A percentile compares a stretch with the other conserved stretches of the same genome.
These are phyloP conservation scores for Leccinellum luteum DNA, from an alignment of 768 basidiomycete species.

Conservation along the genomic window DNA sequence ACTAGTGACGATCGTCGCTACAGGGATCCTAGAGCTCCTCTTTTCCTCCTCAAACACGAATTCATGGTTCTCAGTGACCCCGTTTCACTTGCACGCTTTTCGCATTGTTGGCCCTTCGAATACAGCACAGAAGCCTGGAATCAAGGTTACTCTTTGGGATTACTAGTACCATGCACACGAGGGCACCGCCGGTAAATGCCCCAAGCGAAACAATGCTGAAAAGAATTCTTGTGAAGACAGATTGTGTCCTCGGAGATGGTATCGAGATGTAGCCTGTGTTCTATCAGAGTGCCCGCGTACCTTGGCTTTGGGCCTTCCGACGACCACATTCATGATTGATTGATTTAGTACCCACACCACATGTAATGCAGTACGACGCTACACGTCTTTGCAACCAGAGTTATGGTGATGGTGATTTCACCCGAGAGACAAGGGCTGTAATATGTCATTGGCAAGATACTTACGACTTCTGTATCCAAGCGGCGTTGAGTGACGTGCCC, in stretches of 20 bases:
- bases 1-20: constrained; percentile 26
- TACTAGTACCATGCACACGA: too few species aligned
- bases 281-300: constrained; percentile 29
- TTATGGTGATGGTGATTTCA: neutral
- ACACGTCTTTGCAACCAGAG: constrained; percentile 5
- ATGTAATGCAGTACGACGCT: constrained; percentile 36
- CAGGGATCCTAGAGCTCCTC: constrained; percentile 13
- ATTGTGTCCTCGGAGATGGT: neutral
- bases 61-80: constrained; percentile 15
- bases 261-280: constrained; percentile 14
- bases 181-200: too few species aligned
- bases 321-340: constrained; percentile 38
- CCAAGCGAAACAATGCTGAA: too few species aligned
- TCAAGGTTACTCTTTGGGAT: too few species aligned
- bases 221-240: too few species aligned
- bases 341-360: constrained; percentile 38
- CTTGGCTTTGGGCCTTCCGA: constrained; percentile 21
- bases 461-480: constrained; percentile 8
- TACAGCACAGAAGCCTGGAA: constrained; percentile 18
- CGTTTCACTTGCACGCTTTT: constrained; percentile 15
- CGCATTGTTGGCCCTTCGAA: constrained; percentile 22
- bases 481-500: neutral
- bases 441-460: neutral
- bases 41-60: constrained; percentile 23
- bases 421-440: neutral